phyloP scores from a whole-genome alignment of 2,329 filamentous ascomycete species.

The Penicillium sp. region DNA sequence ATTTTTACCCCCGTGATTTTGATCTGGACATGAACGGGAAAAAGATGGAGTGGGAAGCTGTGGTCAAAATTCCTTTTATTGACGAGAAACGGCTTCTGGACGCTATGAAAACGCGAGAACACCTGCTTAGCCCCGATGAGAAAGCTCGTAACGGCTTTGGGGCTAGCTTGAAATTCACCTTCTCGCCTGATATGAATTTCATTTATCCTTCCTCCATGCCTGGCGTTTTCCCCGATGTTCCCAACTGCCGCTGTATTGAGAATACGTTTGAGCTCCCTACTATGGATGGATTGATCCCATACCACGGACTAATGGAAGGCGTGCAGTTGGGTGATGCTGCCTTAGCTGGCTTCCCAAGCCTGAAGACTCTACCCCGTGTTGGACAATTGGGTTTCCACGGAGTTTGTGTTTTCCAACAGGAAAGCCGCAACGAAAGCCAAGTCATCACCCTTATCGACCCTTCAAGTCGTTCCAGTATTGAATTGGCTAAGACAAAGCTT shows the following conservation, averaged over 20 bases:
- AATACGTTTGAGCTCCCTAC: constrained; percentile 95
- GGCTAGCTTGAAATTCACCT: constrained; percentile 89
- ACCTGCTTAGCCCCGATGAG: constrained; percentile 74
- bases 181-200: constrained; percentile 73
- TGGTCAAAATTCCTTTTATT: constrained; percentile 98
- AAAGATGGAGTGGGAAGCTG: constrained; percentile 99
- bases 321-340: constrained; percentile 79
- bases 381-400: constrained; percentile 83
- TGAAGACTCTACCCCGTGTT: constrained; percentile 81
- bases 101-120: constrained; percentile 84
- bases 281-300: constrained; percentile 83
- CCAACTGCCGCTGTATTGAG: constrained; percentile 84
- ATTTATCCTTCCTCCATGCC: constrained; percentile 83
- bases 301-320: constrained; percentile 79
- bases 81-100: constrained; percentile 81
- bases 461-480: constrained; percentile 67
- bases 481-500: constrained; percentile 74
- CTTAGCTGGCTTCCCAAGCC: constrained; percentile 88
- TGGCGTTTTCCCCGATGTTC: constrained; percentile 86
- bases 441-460: constrained; percentile 79
- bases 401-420: constrained; percentile 91
- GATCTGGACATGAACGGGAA: constrained; percentile 99
- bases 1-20: constrained; percentile 97
- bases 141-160: constrained; percentile 85
- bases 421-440: constrained; percentile 96